phyloP scores from a whole-genome alignment of 225 moss, liverwort and hornwort genomes.

The Antitrichia curtipendula region DNA sequence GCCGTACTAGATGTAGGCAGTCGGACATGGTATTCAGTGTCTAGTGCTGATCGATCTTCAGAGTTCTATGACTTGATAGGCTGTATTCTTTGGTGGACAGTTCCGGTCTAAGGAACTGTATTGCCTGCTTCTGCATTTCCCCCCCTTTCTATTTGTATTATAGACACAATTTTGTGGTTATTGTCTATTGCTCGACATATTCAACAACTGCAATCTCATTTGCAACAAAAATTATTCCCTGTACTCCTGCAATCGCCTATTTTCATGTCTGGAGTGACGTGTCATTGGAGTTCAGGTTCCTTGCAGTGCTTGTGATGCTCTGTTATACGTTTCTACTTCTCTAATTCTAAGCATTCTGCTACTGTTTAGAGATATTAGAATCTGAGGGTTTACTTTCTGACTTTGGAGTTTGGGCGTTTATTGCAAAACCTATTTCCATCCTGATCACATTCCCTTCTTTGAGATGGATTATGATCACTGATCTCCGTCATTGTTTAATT shows the following conservation, averaged over 20 bases:
- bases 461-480: background rate
- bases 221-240: background rate
- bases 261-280: background rate
- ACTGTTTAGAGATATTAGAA: background rate
- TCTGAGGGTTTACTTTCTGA: background rate
- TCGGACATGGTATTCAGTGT: constrained; percentile 13
- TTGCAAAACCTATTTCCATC: background rate
- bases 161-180: constrained; percentile 35
- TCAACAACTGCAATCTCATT: background rate
- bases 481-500: background rate
- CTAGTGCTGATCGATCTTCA: constrained; percentile 17
- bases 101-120: constrained; percentile 5
- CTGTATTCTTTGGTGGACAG: constrained; percentile 36
- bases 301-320: background rate
- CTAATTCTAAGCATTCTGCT: background rate
- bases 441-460: background rate
- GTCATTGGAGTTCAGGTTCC: background rate
- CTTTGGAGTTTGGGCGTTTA: background rate
- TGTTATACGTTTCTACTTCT: background rate
- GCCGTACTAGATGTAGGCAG: constrained; percentile 22
- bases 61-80: constrained; percentile 31
- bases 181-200: constrained; percentile 8
- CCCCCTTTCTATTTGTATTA: constrained; percentile 2
- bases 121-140: background rate
- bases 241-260: background rate